A percentile compares a stretch with the other conserved stretches of the same genome.
Conservation (phyloP, 371 early-diverging fungal species). For the Mucor mucedo region DNA sequence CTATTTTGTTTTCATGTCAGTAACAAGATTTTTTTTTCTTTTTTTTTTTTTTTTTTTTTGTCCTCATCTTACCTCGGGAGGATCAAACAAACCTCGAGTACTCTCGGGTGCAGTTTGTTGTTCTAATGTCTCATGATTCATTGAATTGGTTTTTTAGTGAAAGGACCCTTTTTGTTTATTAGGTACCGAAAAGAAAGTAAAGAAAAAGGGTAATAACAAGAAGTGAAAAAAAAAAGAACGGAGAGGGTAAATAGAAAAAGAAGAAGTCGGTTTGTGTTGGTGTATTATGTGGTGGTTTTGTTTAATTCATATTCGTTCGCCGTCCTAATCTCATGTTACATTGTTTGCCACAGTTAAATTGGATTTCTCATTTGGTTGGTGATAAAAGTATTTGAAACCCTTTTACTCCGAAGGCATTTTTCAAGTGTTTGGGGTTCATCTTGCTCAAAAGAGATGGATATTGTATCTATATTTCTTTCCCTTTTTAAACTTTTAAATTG, state of each 20-base stretch:
- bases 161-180: conserved; percentile 4
- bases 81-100: conserved; percentile 57
- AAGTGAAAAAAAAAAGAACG: conserved; percentile 21
- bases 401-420: neutral
- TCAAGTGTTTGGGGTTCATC: neutral
- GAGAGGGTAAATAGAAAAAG: conserved; percentile 11
- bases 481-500: too few relatives aligned
- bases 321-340: conserved; percentile 4
- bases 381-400: neutral
- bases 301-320: conserved; percentile 2
- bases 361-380: conserved; percentile 2
- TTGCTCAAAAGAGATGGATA: neutral
- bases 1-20: neutral
- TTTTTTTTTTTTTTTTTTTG: neutral
- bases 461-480: too few relatives aligned
- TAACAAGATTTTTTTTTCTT: neutral
- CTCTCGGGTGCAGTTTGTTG: conserved; percentile 62
- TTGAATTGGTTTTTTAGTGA: conserved; percentile 14
- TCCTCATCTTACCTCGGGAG: conserved; percentile 28
- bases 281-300: conserved; percentile 3
- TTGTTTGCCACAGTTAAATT: neutral
- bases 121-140: conserved; percentile 49
- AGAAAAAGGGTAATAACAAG: conserved; percentile 20
- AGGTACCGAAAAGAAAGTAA: conserved; percentile 6
- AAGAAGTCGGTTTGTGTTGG: neutral